phyloP scores from a whole-genome alignment of 2,329 filamentous ascomycete species.

The Trichoderma harzianum region DNA sequence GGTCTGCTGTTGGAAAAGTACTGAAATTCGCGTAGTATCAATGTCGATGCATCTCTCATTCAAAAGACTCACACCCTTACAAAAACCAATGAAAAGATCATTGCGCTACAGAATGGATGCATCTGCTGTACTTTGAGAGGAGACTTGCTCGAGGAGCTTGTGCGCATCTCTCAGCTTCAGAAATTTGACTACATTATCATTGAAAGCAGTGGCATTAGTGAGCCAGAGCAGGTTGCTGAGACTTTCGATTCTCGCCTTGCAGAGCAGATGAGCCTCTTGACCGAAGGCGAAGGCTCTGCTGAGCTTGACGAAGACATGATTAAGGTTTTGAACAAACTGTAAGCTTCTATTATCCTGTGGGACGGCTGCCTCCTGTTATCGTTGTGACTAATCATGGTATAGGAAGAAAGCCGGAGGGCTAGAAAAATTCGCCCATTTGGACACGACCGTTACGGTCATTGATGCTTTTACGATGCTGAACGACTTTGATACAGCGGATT shows the following conservation, averaged over 20 bases:
- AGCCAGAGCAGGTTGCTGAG: constrained; percentile 71
- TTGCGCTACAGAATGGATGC: constrained; percentile 68
- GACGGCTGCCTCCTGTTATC: fast-evolving
- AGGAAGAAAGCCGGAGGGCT: constrained; percentile 58
- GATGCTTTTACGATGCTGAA: constrained; percentile 70
- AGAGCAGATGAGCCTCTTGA: constrained; percentile 41
- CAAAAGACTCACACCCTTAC: constrained; percentile 53
- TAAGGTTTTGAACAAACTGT: constrained; percentile 37
- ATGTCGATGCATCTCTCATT: constrained; percentile 63
- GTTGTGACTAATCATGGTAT: not conserved
- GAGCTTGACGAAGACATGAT: constrained; percentile 36
- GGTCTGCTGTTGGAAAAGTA: not conserved
- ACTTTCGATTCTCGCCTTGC: constrained; percentile 61
- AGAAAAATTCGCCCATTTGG: constrained; percentile 62
- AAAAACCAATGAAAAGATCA: constrained; percentile 60
- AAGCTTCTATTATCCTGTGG: constrained; percentile 16
- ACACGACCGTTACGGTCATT: constrained; percentile 70
- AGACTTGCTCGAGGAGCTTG: constrained; percentile 67
- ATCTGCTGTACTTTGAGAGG: constrained; percentile 74
- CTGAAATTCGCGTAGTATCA: constrained; percentile 44
- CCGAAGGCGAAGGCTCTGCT: constrained; percentile 28
- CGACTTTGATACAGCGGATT: constrained; percentile 68
- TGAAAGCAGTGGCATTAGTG: constrained; percentile 69
- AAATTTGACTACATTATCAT: constrained; percentile 70
- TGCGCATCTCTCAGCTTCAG: constrained; percentile 57